A percentile compares a stretch with the other conserved stretches of the same genome.
Conservation (phyloP, 2,329 filamentous ascomycete species). For the Xylaria digitata region DNA sequence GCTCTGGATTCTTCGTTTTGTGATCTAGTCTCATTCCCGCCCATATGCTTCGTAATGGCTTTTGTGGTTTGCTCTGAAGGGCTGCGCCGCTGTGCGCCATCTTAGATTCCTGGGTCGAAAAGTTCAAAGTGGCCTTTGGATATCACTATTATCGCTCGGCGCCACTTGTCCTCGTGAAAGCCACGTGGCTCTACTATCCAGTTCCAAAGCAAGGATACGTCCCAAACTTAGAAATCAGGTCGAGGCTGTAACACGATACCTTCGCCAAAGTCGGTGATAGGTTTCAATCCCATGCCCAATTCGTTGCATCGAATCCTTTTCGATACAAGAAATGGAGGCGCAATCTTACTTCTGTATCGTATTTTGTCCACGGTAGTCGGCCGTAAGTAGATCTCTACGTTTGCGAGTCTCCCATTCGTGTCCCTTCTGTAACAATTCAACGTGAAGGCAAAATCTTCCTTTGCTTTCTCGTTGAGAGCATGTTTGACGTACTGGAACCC, state of each 20-base stretch:
- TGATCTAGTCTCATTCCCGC: background rate
- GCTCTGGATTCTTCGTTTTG: too few species aligned
- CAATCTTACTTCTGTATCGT: conserved; percentile 1
- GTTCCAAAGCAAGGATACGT: too few species aligned
- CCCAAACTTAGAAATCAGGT: background rate
- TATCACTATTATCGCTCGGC: background rate
- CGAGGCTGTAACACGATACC: conserved; percentile 14
- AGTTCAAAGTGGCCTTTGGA: background rate
- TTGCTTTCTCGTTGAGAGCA: conserved; percentile 1
- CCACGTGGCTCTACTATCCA: too few species aligned
- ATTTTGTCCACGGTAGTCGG: conserved; percentile 3
- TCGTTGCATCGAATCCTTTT: conserved; percentile 16
- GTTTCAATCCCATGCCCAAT: background rate
- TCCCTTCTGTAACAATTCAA: conserved; percentile 14
- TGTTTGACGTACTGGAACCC: conserved; percentile 12
- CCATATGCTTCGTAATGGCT: background rate
- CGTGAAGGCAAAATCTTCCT: conserved; percentile 8
- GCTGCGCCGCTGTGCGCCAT: too few species aligned
- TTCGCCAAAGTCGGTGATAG: conserved; percentile 2
- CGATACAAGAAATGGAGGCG: background rate
- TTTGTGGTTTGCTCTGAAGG: background rate
- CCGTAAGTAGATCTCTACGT: conserved; percentile 14
- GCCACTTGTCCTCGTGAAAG: background rate
- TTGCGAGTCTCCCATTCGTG: background rate
- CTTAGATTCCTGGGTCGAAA: background rate